Evolutionary conservation across 192 early-diverging fungal genomes (phyloP), one percentile per base, ranked within the genome.

Genomic region (Backusella australiensis): DNA sequence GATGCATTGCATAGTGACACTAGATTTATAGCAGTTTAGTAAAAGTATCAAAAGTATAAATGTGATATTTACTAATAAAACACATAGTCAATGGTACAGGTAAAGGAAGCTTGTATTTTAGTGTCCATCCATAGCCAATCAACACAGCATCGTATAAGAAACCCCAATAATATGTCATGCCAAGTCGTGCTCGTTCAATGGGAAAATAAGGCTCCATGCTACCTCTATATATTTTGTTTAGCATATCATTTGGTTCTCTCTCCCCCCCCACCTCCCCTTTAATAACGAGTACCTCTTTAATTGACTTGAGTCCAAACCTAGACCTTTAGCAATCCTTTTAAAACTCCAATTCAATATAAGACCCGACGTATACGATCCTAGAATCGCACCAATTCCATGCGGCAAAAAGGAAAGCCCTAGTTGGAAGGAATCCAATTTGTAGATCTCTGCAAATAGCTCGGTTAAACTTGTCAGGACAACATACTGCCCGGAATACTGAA

Each of bases 121-220:
- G 19, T 26, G 67, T 56, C 74, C 74, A 80, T 0, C 78, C 78
- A 36, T 80, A 80, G 0, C 34, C 35, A 52, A 75, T 53, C 15
- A 75, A n/a, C 26, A 72, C 3, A 2, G 34, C 14, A 26, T 75
- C 71, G 38, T 72, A 72, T 15, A 76, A 9, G 0, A 72, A 9
- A 34, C 49, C 70, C 39, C 75, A 23, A 4, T 72, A 44, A 72
- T 75, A 77, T 17, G 63, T 36, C 59, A 44, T 35, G 0, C 72
- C 70, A 26, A 81, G 63, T 29, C 75, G 65, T 23, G 67, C 79
- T 36, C 73, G 39, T 44, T 81, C 71, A 1, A 81, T 19, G 6
- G 71, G 67, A 17, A 74, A 71, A 34, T 69, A 46, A 14, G 67
- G 36, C 29, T 66, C 11, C 14, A 66, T 66, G 11, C 11, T 66